Percentiles rank a stretch among this genome's conserved stretches.
Conservation (phyloP, 148 eudicot genomes). For the Vaccinium corymbosum region DNA sequence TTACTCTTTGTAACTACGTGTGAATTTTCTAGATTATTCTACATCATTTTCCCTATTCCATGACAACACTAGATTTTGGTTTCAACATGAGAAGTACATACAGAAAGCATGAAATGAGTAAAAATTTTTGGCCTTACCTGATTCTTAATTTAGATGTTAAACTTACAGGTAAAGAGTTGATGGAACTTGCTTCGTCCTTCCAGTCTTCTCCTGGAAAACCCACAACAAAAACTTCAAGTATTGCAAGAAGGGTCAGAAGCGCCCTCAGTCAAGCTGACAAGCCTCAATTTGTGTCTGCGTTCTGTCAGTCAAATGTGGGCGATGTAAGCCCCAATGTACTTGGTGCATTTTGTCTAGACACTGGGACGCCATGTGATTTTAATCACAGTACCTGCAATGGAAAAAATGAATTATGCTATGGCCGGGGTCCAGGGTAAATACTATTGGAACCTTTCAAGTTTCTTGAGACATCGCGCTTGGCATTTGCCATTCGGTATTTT, state of each 20-base stretch:
- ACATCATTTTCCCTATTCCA: background rate
- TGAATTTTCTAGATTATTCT: background rate
- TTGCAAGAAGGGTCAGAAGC: constrained; percentile 74
- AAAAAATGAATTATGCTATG: constrained; percentile 89
- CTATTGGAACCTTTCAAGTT: background rate
- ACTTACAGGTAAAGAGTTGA: constrained; percentile 67
- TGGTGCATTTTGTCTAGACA: constrained; percentile 87
- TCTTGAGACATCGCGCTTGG: background rate
- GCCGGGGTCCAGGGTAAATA: constrained; percentile 91
- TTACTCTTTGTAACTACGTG: background rate
- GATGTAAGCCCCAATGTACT: constrained; percentile 96
- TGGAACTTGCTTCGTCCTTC: constrained; percentile 77
- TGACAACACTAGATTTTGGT: background rate
- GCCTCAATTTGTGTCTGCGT: constrained; percentile 86
- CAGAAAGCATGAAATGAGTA: background rate
- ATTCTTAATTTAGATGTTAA: constrained; percentile 8
- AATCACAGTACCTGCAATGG: constrained; percentile 97
- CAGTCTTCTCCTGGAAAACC: constrained; percentile 67
- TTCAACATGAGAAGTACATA: background rate
- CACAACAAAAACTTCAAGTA: constrained; percentile 57
- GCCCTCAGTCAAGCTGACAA: constrained; percentile 58
- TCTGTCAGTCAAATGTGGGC: constrained; percentile 93
- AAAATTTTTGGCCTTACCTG: background rate
- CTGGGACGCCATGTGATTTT: constrained; percentile 88
- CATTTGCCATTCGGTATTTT: background rate